Base-by-base conservation (phyloP, 192 early-diverging fungal genomes). In the Umbelopsis ramanniana region DNA sequence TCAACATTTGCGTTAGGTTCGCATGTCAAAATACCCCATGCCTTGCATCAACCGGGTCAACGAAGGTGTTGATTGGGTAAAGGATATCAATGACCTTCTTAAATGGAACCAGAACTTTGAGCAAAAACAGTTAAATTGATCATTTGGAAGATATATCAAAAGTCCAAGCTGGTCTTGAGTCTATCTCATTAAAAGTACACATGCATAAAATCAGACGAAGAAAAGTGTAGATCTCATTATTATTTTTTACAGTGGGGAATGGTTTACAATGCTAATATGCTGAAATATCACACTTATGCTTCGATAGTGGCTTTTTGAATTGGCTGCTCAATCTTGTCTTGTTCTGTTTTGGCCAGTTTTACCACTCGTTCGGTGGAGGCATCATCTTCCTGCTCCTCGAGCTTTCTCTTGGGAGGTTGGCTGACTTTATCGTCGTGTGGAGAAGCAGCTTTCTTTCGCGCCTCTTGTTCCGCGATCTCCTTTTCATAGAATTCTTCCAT, bases 91-190 rank as follows among this genome's bases (percentile, higher is more conserved):
- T 77, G 85, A 92, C 50, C 83, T 93, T 69, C 79, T 97, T 47
- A 92, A 93, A 73, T 97, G 95, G 87, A 97, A 97, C 72, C 91
- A 95, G 70, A 83, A 80, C 9, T 94, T 94, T 78, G 82, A 63
- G 57, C 57, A 63, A 1, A 63, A 63, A 19, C 19, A 35, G 33
- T 19, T 63, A 37, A 63, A 63, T 19, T 63, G 33, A 63, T 29
- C 10, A 29, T 19, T 57, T 19, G 4, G 33, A 37, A 29, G 48
- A 50, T 19, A 50, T 21, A n/a, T 12, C 40, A 50, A 50, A n/a
- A 10, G 48, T n/a, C 15, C 48, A 50, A 50, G 48, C 48, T 50
- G 48, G 48, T 50, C 48, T 50, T 50, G 48, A 50, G 48, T 50
- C n/a, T 50, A 50, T n/a, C 19, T n/a, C 48, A 50, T 21, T 46